Evolutionary conservation across 2,329 filamentous ascomycete genomes (phyloP), one percentile per base, ranked within the genome.

Genomic region (Moelleriella libera): DNA sequence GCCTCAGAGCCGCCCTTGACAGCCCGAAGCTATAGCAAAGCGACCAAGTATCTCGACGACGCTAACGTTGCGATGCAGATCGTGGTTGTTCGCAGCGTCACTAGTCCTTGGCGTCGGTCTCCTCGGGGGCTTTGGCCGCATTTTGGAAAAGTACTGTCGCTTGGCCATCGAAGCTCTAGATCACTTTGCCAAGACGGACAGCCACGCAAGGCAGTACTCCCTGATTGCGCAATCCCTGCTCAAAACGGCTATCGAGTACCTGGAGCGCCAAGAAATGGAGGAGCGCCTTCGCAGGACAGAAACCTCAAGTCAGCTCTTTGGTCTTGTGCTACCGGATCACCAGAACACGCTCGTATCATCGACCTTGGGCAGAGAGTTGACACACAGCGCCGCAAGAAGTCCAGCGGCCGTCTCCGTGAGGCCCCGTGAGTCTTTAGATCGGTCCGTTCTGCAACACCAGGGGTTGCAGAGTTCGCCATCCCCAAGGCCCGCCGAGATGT

Each of bases 71-170:
- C 21, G 10, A 14, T 9, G 5, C 37, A 75, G 72, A 3, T 74
- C 72, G 0, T 76, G 73, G 73, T 56, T 76, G 0, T 76, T 76
- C 50, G 71, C 72, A 0, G 67, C 71, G 1, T 74, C 72, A 0
- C 64, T 76, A 0, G 72, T 75, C 0, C 64, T 75, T 0, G 72
- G 72, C 0, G 61, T 75, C 1, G 72, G 73, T 0, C 65, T 76
- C 0, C 61, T 76, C 0, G 72, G 71, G 1, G 68, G 68, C 0
- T 76, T 76, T 37, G 73, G 73, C 2, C 68, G 72, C 5, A 67
- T 72, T 11, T 63, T 76, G 0, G 73, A 76, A 47, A 73, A 71
- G 48, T 66, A 74, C 49, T 68, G 66, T 1, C 66, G 65, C 30
- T 65, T 68, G 57, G 69, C 70, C 1, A 73, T 76, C 12, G 56